A percentile compares a stretch with the other conserved stretches of the same genome.
Evolutionary conservation across 768 basidiomycete genomes (phyloP).

Genomic region (Boletus coccyginus): DNA sequence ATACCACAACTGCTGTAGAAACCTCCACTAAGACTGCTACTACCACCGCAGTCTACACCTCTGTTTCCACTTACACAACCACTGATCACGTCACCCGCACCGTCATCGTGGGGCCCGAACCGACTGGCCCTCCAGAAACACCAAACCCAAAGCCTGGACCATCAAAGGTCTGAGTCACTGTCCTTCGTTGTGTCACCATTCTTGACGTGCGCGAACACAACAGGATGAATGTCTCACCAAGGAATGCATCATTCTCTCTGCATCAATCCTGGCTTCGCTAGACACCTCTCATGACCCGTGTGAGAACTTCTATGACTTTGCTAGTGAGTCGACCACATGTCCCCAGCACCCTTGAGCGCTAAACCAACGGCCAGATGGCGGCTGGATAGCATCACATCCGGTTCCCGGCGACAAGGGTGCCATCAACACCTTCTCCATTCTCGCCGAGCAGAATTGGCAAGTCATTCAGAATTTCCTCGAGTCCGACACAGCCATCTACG

Average conservation of each 20-base stretch:
- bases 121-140: slow-evolving; percentile 41
- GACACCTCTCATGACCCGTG: slow-evolving; percentile 89
- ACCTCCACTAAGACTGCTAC: slow-evolving; percentile 42
- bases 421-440: slow-evolving; percentile 68
- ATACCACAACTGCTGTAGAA: slow-evolving; percentile 36
- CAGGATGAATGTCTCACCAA: slow-evolving; percentile 71
- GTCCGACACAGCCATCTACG: slow-evolving; percentile 34
- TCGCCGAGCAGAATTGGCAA: slow-evolving; percentile 74
- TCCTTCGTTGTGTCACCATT: background rate
- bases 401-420: slow-evolving; percentile 82
- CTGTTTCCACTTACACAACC: slow-evolving; percentile 37
- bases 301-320: slow-evolving; percentile 91
- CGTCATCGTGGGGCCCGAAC: slow-evolving; percentile 40
- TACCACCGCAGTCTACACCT: slow-evolving; percentile 36
- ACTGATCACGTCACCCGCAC: slow-evolving; percentile 39
- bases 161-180: slow-evolving; percentile 41
- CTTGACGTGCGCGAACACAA: slow-evolving; percentile 5
- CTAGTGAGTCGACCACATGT: slow-evolving; percentile 57
- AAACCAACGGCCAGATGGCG: slow-evolving; percentile 56
- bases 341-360: slow-evolving; percentile 1
- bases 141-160: slow-evolving; percentile 66
- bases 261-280: slow-evolving; percentile 74
- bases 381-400: slow-evolving; percentile 81
- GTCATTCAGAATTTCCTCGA: slow-evolving; percentile 74
- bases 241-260: slow-evolving; percentile 80